Conservation (phyloP, 2,329 filamentous ascomycete genomes). For the Pleoardoris graminearum region DNA sequence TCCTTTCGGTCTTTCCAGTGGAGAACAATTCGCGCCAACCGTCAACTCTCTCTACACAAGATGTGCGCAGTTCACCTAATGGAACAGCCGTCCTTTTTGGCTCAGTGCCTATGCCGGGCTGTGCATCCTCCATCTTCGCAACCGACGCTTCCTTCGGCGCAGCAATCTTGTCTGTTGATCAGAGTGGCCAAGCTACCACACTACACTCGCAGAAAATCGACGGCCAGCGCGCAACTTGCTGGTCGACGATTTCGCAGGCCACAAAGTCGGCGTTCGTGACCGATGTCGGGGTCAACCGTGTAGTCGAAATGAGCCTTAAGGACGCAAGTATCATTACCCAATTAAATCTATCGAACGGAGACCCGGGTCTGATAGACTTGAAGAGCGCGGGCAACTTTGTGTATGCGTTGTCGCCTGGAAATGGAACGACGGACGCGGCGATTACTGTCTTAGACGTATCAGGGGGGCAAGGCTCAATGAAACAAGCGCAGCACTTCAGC, state of each 20-base stretch:
- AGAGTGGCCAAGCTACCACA: conserved; percentile 31
- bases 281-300: conserved; percentile 56
- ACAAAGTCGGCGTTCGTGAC: conserved; percentile 62
- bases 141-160: conserved; percentile 64
- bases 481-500: background rate
- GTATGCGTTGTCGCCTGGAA: conserved; percentile 61
- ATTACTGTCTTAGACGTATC: conserved; percentile 49
- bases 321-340: conserved; percentile 54
- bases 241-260: conserved; percentile 55
- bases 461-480: background rate
- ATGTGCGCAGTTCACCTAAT: conserved; percentile 48
- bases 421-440: conserved; percentile 46
- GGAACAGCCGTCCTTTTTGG: conserved; percentile 65
- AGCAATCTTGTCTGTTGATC: conserved; percentile 52
- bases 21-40: background rate
- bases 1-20: conserved; percentile 58
- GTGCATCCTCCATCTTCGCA: conserved; percentile 51
- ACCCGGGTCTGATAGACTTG: conserved; percentile 61
- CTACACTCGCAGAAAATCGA: conserved; percentile 46
- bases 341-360: conserved; percentile 50
- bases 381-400: conserved; percentile 57
- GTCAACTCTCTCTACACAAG: conserved; percentile 20
- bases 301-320: conserved; percentile 60
- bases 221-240: conserved; percentile 62
- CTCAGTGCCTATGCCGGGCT: conserved; percentile 51